Evolutionary conservation across 306 rosid genomes (phyloP).

Genomic region (Arachis stenosperma): DNA sequence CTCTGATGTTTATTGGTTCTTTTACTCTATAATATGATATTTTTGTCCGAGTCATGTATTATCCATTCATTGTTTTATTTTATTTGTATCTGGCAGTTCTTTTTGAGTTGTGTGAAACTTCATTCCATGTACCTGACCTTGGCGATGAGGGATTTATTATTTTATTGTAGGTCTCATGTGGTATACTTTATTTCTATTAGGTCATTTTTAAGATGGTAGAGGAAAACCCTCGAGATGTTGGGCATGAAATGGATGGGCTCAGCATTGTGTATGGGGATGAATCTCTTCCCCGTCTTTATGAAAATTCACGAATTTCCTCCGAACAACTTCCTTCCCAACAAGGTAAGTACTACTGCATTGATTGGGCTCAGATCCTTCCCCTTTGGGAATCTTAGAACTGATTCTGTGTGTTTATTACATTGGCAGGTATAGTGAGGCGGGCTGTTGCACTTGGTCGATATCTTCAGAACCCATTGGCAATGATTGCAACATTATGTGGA

Average conservation of each 20-base stretch:
- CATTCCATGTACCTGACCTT: neutral
- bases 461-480: conserved; percentile 97
- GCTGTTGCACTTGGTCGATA: conserved; percentile 96
- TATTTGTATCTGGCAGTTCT: conserved; percentile 17
- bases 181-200: conserved; percentile 50
- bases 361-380: neutral
- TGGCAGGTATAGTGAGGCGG: conserved; percentile 89
- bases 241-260: conserved; percentile 97
- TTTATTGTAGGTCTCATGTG: conserved; percentile 32
- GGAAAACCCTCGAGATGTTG: conserved; percentile 98
- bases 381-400: conserved; percentile 17
- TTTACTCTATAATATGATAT: neutral
- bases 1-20: neutral
- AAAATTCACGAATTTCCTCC: conserved; percentile 90
- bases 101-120: conserved; percentile 10
- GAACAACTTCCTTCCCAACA: conserved; percentile 91
- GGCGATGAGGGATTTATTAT: neutral
- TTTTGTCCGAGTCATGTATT: conserved; percentile 2
- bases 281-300: conserved; percentile 89
- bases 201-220: conserved; percentile 97
- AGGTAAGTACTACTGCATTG: conserved; percentile 48
- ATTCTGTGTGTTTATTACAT: conserved; percentile 34
- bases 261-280: conserved; percentile 97
- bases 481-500: conserved; percentile 94
- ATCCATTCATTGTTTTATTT: neutral